phyloP scores from a whole-genome alignment of 2,329 filamentous ascomycete species.

The Phoma herbarum region DNA sequence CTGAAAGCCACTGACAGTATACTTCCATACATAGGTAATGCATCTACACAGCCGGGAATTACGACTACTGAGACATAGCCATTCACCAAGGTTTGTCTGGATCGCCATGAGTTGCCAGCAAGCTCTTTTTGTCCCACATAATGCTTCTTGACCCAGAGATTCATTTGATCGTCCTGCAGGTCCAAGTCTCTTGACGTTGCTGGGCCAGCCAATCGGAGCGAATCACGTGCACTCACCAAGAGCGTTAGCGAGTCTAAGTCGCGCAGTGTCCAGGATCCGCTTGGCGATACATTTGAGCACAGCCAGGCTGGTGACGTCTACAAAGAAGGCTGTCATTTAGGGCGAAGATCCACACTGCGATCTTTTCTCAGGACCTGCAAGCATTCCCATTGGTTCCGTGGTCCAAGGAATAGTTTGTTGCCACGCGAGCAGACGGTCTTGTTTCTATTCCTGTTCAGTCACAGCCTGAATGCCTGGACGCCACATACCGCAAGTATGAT shows the following conservation, averaged over 20 bases:
- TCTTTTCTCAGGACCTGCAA: not conserved
- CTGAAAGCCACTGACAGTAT: conserved; percentile 9
- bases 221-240: conserved; percentile 35
- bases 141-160: conserved; percentile 7
- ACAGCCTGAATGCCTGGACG: conserved; percentile 9
- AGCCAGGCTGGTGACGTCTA: conserved; percentile 39
- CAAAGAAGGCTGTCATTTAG: conserved; percentile 19
- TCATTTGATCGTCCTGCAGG: conserved; percentile 10
- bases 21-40: conserved; percentile 4
- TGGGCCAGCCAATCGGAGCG: conserved; percentile 18
- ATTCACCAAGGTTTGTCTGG: conserved; percentile 13
- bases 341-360: conserved; percentile 3
- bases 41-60: conserved; percentile 31
- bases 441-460: conserved; percentile 23
- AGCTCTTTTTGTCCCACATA: conserved; percentile 3
- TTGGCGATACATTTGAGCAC: conserved; percentile 34
- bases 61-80: conserved; percentile 30
- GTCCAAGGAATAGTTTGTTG: conserved; percentile 1
- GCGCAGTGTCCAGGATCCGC: conserved; percentile 16
- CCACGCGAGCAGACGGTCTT: conserved; percentile 3
- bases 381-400: conserved; percentile 1
- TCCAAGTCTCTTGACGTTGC: conserved; percentile 32
- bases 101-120: conserved; percentile 13
- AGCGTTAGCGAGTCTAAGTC: conserved; percentile 28
- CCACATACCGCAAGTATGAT: conserved; percentile 1